Percentiles rank a stretch among this genome's conserved stretches.
Conservation (phyloP, 495 filamentous ascomycete species). For the Aspergillus kassunensis region DNA sequence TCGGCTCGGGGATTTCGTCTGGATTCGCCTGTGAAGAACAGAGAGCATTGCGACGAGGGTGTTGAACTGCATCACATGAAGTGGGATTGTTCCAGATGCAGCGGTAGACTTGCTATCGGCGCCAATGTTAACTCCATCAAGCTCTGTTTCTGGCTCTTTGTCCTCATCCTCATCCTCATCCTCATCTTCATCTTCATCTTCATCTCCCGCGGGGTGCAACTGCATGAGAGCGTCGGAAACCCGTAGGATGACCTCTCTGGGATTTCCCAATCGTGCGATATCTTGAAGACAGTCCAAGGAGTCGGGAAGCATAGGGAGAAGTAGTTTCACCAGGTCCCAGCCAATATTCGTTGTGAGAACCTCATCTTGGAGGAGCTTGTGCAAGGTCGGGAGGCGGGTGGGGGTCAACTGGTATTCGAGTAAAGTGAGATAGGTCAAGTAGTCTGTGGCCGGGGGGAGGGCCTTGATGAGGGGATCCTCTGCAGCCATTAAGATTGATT, state of each 20-base stretch:
- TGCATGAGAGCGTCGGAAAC: conserved; percentile 68
- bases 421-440: conserved; percentile 83
- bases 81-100: conserved; percentile 18
- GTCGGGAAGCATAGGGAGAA: conserved; percentile 70
- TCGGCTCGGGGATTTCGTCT: conserved; percentile 85
- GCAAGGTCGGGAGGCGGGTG: conserved; percentile 71
- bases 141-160: background rate
- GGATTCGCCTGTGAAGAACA: conserved; percentile 81
- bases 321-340: conserved; percentile 88
- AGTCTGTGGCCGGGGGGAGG: conserved; percentile 70
- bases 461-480: conserved; percentile 46
- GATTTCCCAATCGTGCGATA: conserved; percentile 81
- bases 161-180: conserved; percentile 39
- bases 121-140: background rate
- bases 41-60: conserved; percentile 74
- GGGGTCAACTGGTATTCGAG: conserved; percentile 78
- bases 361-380: conserved; percentile 77
- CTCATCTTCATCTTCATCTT: conserved; percentile 40
- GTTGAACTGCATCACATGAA: conserved; percentile 59
- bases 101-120: conserved; percentile 5
- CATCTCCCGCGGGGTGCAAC: conserved; percentile 52
- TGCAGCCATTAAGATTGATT: conserved; percentile 23
- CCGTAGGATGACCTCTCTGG: conserved; percentile 88
- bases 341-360: conserved; percentile 85
- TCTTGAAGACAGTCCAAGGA: conserved; percentile 72